Evolutionary conservation across 768 basidiomycete genomes (phyloP).

Genomic region (Rhodocollybia butyracea): DNA sequence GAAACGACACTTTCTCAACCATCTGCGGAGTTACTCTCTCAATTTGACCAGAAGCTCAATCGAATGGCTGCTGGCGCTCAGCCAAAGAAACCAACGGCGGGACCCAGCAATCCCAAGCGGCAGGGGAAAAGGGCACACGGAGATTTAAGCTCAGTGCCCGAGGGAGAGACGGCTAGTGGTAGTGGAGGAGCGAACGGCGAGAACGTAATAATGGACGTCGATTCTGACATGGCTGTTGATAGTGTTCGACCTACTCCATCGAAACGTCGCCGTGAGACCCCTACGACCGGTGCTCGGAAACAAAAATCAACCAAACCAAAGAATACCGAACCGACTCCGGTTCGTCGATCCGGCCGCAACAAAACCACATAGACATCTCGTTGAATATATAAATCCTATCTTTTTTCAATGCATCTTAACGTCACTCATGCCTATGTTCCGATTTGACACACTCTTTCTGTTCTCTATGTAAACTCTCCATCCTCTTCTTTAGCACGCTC

Average conservation of each 20-base stretch:
- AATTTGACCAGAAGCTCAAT: conserved; percentile 1
- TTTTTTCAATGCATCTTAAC: no score
- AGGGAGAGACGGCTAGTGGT: not conserved
- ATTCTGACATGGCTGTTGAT: not conserved
- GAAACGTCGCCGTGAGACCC: not conserved
- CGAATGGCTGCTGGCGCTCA: no score
- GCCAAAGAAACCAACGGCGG: not conserved
- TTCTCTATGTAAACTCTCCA: no score
- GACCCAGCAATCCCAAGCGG: not conserved
- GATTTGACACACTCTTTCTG: no score
- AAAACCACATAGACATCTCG: no score
- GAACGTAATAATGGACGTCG: not conserved
- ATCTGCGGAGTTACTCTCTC: conserved; percentile 51
- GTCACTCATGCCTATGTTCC: no score
- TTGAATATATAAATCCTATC: no score
- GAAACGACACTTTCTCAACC: conserved; percentile 43
- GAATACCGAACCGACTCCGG: no score
- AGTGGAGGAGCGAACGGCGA: not conserved
- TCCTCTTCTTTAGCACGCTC: no score
- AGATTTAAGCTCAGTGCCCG: conserved; percentile 1
- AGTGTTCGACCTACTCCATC: conserved; percentile 1
- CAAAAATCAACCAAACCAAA: no score
- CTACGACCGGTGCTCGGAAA: no score
- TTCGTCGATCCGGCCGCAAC: no score
- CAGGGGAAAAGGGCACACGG: not conserved